phyloP scores from a whole-genome alignment of 805 yeast species.

The Kregervanrija fluxuum region DNA sequence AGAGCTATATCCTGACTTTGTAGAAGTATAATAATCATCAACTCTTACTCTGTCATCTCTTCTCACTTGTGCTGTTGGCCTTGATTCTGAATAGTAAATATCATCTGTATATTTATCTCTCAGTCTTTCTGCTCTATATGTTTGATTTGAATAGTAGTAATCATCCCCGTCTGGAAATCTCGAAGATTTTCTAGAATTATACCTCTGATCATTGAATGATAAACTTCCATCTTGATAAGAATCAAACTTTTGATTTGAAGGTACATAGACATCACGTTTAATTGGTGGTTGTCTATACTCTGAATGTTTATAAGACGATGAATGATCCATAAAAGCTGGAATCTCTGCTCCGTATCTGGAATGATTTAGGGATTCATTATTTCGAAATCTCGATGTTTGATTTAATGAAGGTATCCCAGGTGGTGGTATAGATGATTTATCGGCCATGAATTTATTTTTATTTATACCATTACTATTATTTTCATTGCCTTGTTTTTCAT shows the following conservation, averaged over 20 bases:
- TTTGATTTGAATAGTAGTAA: no score
- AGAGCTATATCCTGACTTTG: no score
- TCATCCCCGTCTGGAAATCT: neutral
- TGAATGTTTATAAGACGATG: neutral
- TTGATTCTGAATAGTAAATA: neutral
- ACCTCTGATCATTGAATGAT: neutral
- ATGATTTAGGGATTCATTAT: conserved; percentile 6
- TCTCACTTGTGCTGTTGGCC: conserved; percentile 1
- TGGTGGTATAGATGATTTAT: neutral
- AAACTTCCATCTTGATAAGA: conserved; percentile 1
- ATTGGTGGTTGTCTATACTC: neutral
- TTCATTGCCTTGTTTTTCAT: conserved; percentile 20
- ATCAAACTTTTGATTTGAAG: neutral
- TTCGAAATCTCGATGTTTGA: neutral
- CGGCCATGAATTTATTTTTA: neutral
- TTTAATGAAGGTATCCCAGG: neutral
- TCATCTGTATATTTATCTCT: neutral
- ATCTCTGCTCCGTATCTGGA: conserved; percentile 8
- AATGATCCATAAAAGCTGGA: neutral
- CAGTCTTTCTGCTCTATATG: no score
- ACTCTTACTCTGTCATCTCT: neutral
- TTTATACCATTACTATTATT: neutral
- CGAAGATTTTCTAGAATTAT: neutral
- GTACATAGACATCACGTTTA: neutral
- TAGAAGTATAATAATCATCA: neutral